Base-by-base conservation (phyloP, 257 asterid species). In the Solanum dulcamara region DNA sequence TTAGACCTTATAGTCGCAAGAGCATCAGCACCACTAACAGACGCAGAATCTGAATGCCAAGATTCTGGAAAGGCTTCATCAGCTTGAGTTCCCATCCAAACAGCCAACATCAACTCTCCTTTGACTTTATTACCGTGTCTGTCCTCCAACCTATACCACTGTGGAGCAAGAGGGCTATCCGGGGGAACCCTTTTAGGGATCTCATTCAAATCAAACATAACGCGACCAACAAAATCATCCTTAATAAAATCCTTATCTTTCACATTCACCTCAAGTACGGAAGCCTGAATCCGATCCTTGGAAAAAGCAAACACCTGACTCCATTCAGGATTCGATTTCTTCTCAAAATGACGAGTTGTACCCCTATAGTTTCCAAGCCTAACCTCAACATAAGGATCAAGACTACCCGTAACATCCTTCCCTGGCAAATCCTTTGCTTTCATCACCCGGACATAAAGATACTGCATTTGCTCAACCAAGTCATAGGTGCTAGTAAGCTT, bases 61-160 rank as follows among this genome's bases (percentile, higher is more conserved):
- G 97, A 94, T 81, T 92, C 98, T 0, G 98, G 93, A 86, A 94
- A 94, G 0, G 94, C 95, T 88, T 94, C 95, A 20, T 93, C 96
- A 38, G 95, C 94, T 74, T 94, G 98, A 35, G 93, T 92, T 37
- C 98, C 98, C 96, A 92, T 93, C 98, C 98, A 94, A 84, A 92
- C 95, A 40, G 98, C 98, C 86, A 94, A 81, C 98, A 92, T 93
- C 24, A 94, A 85, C 89, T 94, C 97, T 1, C 97, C 98, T 51
- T 67, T 89, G 0, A 91, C 90, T 90, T 90, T 92, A 14, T 92
- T 91, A 33, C 85, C 89, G 88, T 87, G 88, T 72, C 92, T 72
- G 46, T 91, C 95, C 88, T 91, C 93, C 91, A 94, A 83, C 79
- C 93, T 84, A 57, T 93, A 94, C 98, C 98, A 92, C 83, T 92